Percentiles rank a stretch among this genome's conserved stretches.
phyloP scores from a whole-genome alignment of 306 rosid genomes.

The Nissolia schottii region DNA sequence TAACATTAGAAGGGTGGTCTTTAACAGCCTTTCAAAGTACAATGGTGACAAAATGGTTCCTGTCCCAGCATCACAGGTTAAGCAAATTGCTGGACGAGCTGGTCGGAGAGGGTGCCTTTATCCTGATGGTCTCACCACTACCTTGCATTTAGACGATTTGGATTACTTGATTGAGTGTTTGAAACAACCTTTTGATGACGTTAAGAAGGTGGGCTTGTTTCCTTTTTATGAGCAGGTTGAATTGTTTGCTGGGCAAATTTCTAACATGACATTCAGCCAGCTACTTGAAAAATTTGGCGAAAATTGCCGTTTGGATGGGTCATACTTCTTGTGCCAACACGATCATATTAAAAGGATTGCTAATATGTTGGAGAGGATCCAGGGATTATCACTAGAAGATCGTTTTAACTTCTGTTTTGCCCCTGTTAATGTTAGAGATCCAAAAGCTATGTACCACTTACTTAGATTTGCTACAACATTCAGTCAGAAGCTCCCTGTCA shows the following conservation, averaged over 20 bases:
- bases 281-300: constrained; percentile 71
- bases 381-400: constrained; percentile 66
- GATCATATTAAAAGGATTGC: constrained; percentile 82
- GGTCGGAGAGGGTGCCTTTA: constrained; percentile 86
- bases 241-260: constrained; percentile 65
- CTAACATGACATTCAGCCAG: constrained; percentile 46
- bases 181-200: constrained; percentile 74
- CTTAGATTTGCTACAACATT: constrained; percentile 64
- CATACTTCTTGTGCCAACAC: constrained; percentile 71
- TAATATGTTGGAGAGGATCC: constrained; percentile 78
- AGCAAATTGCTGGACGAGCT: constrained; percentile 95
- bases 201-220: constrained; percentile 67
- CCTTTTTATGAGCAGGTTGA: constrained; percentile 82
- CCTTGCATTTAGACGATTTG: constrained; percentile 70
- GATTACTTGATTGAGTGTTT: constrained; percentile 85
- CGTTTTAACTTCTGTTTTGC: constrained; percentile 84
- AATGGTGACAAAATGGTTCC: constrained; percentile 76
- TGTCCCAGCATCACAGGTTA: constrained; percentile 86
- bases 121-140: constrained; percentile 81
- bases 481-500: constrained; percentile 66
- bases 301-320: constrained; percentile 69
- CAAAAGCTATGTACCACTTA: constrained; percentile 82
- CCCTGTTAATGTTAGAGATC: constrained; percentile 86
- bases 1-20: constrained; percentile 83
- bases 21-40: constrained; percentile 68